These are phyloP conservation scores for Pisolithus orientalis DNA, from an alignment of 768 basidiomycete genomes.

Conservation along the genomic window DNA sequence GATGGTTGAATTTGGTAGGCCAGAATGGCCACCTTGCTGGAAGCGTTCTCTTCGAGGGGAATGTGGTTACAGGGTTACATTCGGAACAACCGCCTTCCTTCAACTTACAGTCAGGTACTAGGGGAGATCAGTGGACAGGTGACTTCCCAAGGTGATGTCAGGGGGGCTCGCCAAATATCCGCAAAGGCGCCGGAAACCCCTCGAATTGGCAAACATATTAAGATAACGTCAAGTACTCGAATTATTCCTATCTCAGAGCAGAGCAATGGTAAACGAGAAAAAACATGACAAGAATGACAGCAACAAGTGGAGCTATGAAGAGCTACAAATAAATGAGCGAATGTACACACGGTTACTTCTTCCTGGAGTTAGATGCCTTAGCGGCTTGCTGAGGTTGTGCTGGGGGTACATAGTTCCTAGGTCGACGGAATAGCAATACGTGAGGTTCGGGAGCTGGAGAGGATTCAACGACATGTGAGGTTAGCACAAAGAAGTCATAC, in stretches of 20 bases:
- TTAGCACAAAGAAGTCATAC: conserved; percentile 10
- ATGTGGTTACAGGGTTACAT: too few relatives aligned
- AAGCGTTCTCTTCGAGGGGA: too few relatives aligned
- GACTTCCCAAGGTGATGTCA: too few relatives aligned
- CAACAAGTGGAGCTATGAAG: conserved; percentile 17
- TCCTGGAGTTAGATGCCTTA: conserved; percentile 36
- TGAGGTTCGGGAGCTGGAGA: conserved; percentile 81
- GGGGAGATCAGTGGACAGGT: too few relatives aligned
- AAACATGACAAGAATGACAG: conserved; percentile 11
- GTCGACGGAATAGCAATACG: conserved; percentile 86
- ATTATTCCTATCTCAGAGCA: not conserved
- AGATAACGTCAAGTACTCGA: not conserved
- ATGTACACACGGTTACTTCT: conserved; percentile 27
- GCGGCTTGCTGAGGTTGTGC: conserved; percentile 36
- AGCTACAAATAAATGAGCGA: conserved; percentile 8
- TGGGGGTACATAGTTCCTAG: conserved; percentile 59
- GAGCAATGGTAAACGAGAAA: conserved; percentile 7
- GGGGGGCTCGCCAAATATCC: too few relatives aligned
- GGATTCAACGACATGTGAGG: conserved; percentile 8
- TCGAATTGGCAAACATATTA: not conserved
- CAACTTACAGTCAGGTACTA: too few relatives aligned
- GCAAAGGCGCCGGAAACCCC: not conserved
- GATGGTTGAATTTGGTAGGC: too few relatives aligned
- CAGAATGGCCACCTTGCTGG: too few relatives aligned
- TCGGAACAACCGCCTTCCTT: too few relatives aligned